Evolutionary conservation across 1,284 basidiomycete species (phyloP).

Genomic region (Boletellus dicymbophilus): DNA sequence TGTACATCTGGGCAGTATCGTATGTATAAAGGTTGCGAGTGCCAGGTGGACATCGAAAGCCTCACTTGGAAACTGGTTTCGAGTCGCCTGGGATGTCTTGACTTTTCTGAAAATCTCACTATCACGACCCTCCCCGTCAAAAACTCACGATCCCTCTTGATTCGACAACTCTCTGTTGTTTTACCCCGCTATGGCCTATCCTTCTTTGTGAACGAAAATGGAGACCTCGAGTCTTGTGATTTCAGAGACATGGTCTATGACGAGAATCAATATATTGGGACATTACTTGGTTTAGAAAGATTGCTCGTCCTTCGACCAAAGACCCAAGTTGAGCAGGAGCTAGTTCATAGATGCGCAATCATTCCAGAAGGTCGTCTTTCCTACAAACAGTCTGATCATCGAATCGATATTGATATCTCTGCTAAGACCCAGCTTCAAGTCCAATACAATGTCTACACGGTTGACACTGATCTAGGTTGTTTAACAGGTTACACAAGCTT

Average conservation of each 20-base stretch:
- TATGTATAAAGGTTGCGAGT: not conserved
- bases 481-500: not conserved
- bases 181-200: constrained; percentile 33
- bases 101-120: not conserved
- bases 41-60: constrained; percentile 8
- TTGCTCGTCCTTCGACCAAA: constrained; percentile 39
- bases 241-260: constrained; percentile 19
- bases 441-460: not conserved
- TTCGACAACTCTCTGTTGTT: constrained; percentile 34
- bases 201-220: constrained; percentile 26
- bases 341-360: constrained; percentile 31
- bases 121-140: not conserved
- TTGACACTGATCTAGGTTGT: not conserved
- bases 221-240: constrained; percentile 28
- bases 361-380: too few relatives aligned
- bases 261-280: constrained; percentile 15
- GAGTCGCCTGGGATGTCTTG: not conserved
- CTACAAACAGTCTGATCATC: too few relatives aligned
- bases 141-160: not conserved
- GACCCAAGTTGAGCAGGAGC: not conserved
- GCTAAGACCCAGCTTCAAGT: too few relatives aligned
- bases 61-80: constrained; percentile 6
- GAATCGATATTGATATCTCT: too few relatives aligned
- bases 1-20: constrained; percentile 1
- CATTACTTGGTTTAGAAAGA: constrained; percentile 30